Evolutionary conservation across 2,329 filamentous ascomycete genomes (phyloP).

Genomic region (Aspergillus phoenicis): DNA sequence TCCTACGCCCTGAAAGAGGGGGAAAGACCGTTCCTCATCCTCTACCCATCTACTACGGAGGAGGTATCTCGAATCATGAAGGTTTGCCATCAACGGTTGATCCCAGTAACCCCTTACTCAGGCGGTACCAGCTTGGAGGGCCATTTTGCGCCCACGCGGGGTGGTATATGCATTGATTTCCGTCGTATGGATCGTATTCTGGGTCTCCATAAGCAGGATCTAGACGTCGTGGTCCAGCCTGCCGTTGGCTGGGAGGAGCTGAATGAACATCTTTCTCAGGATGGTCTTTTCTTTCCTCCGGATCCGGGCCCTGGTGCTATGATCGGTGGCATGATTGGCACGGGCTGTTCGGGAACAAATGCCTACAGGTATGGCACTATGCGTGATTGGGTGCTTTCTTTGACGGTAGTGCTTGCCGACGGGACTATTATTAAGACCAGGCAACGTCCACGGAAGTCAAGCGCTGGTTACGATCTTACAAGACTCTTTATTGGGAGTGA

Average conservation of each 20-base stretch:
- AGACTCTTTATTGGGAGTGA: slow-evolving; percentile 88
- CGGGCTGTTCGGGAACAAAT: slow-evolving; percentile 71
- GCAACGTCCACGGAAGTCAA: slow-evolving; percentile 84
- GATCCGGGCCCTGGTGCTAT: slow-evolving; percentile 88
- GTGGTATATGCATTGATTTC: slow-evolving; percentile 86
- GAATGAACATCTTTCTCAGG: slow-evolving; percentile 72
- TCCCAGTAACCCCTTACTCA: slow-evolving; percentile 84
- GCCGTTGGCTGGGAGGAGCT: slow-evolving; percentile 85
- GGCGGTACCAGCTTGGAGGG: slow-evolving; percentile 90
- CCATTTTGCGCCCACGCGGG: slow-evolving; percentile 79
- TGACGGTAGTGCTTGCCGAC: slow-evolving; percentile 88
- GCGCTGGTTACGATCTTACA: slow-evolving; percentile 88
- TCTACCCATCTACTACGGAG: slow-evolving; percentile 76
- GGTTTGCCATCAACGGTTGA: slow-evolving; percentile 75
- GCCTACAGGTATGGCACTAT: slow-evolving; percentile 92
- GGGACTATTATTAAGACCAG: slow-evolving; percentile 88
- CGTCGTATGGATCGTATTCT: slow-evolving; percentile 81
- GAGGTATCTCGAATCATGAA: slow-evolving; percentile 88
- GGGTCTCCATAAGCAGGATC: slow-evolving; percentile 72
- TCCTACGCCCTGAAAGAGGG: slow-evolving; percentile 50
- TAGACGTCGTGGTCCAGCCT: slow-evolving; percentile 76
- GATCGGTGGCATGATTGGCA: slow-evolving; percentile 73
- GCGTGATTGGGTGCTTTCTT: slow-evolving; percentile 85
- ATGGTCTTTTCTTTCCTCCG: slow-evolving; percentile 86
- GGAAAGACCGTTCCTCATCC: slow-evolving; percentile 60